These are phyloP conservation scores for Fusarium paranaense DNA, from an alignment of 2,329 filamentous ascomycete species.

Conservation along the genomic window DNA sequence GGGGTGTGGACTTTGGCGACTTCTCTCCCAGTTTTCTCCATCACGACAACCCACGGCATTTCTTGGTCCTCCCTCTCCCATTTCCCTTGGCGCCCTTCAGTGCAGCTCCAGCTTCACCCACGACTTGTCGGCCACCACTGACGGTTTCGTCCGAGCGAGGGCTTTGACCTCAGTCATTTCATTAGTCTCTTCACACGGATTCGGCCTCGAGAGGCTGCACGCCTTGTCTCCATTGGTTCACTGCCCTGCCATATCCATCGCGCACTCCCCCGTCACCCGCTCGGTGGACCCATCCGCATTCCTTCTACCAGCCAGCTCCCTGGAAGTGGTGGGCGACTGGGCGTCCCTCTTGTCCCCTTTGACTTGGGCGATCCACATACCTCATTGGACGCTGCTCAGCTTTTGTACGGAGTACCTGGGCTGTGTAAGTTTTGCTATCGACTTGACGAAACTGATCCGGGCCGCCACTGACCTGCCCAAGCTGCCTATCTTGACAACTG, in stretches of 20 bases:
- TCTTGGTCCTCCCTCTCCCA: conserved; percentile 14
- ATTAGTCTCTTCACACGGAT: conserved; percentile 13
- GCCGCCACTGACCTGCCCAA: conserved; percentile 31
- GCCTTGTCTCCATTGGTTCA: conserved; percentile 24
- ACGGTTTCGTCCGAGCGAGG: conserved; percentile 18
- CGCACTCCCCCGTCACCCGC: conserved; percentile 30
- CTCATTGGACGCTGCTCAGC: conserved; percentile 31
- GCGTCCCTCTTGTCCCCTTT: conserved; percentile 27
- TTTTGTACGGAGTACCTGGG: conserved; percentile 25
- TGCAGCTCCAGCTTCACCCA: conserved; percentile 6
- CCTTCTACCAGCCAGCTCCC: conserved; percentile 37
- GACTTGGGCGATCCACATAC: conserved; percentile 28
- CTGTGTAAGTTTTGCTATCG: conserved; percentile 39
- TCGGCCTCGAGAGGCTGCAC: conserved; percentile 14
- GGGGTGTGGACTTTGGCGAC: conserved; percentile 3
- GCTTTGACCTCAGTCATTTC: conserved; percentile 17
- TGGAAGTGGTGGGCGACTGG: conserved; percentile 39
- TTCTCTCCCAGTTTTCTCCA: conserved; percentile 7
- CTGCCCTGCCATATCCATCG: conserved; percentile 23
- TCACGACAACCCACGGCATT: background rate
- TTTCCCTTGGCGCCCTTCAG: background rate
- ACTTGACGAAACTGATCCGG: conserved; percentile 40
- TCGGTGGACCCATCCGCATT: conserved; percentile 44
- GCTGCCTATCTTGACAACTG: conserved; percentile 28
- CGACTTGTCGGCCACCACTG: background rate